A percentile compares a stretch with the other conserved stretches of the same genome.
phyloP scores from a whole-genome alignment of 2,329 filamentous ascomycete genomes.

The Karstenula rhodostoma region DNA sequence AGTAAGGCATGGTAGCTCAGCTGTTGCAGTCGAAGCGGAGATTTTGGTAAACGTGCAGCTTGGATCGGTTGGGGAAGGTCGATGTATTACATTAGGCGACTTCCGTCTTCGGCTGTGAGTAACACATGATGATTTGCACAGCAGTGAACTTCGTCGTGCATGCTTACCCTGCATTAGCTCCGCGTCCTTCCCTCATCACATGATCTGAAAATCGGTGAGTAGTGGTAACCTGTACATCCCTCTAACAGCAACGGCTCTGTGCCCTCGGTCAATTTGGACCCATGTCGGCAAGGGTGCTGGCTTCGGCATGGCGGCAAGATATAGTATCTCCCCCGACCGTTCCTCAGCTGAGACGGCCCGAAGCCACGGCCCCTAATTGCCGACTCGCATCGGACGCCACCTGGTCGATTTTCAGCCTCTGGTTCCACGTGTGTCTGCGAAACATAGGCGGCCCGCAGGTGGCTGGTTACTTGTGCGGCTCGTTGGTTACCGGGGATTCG shows the following conservation, averaged over 20 bases:
- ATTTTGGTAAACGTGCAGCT: too few species aligned
- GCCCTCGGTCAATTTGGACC: constrained; percentile 74
- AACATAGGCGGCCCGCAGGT: background rate
- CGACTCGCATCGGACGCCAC: constrained; percentile 82
- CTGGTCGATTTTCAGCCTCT: background rate
- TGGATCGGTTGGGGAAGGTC: background rate
- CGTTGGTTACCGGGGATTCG: background rate
- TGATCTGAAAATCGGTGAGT: background rate
- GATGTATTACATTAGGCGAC: background rate
- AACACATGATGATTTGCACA: background rate
- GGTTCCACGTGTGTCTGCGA: background rate
- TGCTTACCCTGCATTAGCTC: constrained; percentile 64
- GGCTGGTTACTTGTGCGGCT: background rate
- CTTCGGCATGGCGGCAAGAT: constrained; percentile 81
- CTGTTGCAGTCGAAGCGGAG: too few species aligned
- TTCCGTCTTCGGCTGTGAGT: background rate
- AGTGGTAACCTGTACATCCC: background rate
- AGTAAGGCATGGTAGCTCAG: too few species aligned
- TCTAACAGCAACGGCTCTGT: background rate
- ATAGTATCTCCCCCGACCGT: constrained; percentile 72
- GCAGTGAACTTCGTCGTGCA: constrained; percentile 74
- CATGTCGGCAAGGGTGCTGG: constrained; percentile 77
- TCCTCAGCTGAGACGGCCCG: constrained; percentile 61
- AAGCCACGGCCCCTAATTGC: constrained; percentile 77
- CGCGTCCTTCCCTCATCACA: background rate